These are phyloP conservation scores for Aspergillus proliferans DNA, from an alignment of 2,329 filamentous ascomycete species.

Conservation along the genomic window DNA sequence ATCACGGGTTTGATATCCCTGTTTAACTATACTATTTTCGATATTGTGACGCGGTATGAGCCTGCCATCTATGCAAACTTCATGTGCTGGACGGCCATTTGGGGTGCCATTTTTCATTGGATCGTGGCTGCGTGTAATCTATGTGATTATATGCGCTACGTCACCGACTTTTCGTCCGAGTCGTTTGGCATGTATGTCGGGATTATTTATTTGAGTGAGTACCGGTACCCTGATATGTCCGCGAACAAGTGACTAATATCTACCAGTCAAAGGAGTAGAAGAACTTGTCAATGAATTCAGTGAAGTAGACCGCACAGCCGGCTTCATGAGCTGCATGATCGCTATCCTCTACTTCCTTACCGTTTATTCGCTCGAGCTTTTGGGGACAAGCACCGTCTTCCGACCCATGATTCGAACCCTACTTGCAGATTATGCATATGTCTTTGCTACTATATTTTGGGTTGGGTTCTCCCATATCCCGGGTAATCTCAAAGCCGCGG, in stretches of 20 bases:
- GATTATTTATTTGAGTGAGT: conserved; percentile 49
- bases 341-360: conserved; percentile 49
- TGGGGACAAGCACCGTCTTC: conserved; percentile 48
- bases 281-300: conserved; percentile 49
- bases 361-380: conserved; percentile 43
- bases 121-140: conserved; percentile 47
- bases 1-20: conserved; percentile 51
- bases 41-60: conserved; percentile 48
- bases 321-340: conserved; percentile 46
- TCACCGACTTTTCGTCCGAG: conserved; percentile 52
- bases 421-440: conserved; percentile 49
- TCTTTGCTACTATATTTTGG: conserved; percentile 62
- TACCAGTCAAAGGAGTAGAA: conserved; percentile 51
- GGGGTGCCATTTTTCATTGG: conserved; percentile 55
- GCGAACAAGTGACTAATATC: not conserved
- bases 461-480: conserved; percentile 74
- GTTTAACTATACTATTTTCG: conserved; percentile 57
- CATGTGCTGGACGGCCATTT: conserved; percentile 53
- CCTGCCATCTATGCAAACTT: conserved; percentile 48
- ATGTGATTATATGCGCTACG: conserved; percentile 55
- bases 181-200: conserved; percentile 52
- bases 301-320: conserved; percentile 34
- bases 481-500: conserved; percentile 63
- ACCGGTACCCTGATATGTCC: conserved; percentile 8
- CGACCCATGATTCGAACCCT: conserved; percentile 41